A percentile compares a stretch with the other conserved stretches of the same genome.
Evolutionary conservation across 208 protist genomes (phyloP).

Genomic region (Trypanosoma theileri): DNA sequence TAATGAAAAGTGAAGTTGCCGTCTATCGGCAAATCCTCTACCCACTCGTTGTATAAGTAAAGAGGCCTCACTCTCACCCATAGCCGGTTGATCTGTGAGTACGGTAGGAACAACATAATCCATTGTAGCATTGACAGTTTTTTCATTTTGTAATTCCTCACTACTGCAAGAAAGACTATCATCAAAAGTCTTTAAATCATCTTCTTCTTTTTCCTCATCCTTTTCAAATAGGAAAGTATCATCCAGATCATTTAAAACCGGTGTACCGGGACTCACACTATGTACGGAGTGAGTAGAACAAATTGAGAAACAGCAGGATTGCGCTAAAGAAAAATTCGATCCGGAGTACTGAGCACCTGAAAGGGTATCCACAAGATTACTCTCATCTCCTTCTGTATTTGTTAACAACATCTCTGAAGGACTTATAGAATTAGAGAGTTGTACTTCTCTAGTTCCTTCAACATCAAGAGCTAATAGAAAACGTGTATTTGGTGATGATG

Average conservation of each 20-base stretch:
- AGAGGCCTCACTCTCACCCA: constrained; percentile 24
- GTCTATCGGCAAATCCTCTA: constrained; percentile 40
- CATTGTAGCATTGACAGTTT: constrained; percentile 1
- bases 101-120: constrained; percentile 27
- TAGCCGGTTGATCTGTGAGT: constrained; percentile 8
- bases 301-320: constrained; percentile 5
- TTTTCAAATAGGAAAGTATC: constrained; percentile 15
- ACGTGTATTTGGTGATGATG: neutral
- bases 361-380: neutral
- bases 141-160: neutral
- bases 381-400: neutral
- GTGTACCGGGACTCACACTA: neutral
- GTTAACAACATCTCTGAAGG: no score
- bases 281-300: neutral
- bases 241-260: constrained; percentile 11
- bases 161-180: neutral
- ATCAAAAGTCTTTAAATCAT: constrained; percentile 5
- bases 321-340: neutral
- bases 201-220: neutral
- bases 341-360: neutral
- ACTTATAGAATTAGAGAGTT: no score
- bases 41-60: constrained; percentile 43
- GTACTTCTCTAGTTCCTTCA: neutral
- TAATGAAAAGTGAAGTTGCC: constrained; percentile 40
- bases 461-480: neutral